Percentiles rank a stretch among this genome's conserved stretches.
Conservation (phyloP, 306 rosid genomes). For the Trifolium dubium region DNA sequence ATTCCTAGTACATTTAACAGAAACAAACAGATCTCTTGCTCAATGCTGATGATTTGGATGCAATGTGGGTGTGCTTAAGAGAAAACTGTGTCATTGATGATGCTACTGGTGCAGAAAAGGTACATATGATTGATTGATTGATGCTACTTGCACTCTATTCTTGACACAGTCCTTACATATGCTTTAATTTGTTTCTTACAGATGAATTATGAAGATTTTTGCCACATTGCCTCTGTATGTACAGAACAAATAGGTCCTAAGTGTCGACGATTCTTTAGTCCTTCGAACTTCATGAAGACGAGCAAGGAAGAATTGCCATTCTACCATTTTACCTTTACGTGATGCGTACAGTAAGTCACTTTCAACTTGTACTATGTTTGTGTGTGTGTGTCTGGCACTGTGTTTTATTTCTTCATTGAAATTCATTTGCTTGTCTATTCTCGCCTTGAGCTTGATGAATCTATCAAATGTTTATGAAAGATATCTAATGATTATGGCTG, state of each 20-base stretch:
- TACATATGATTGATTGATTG: no score
- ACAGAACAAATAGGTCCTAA: slow-evolving; percentile 98
- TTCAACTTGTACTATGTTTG: slow-evolving; percentile 8
- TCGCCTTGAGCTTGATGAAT: slow-evolving; percentile 27
- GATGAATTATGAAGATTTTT: slow-evolving; percentile 99
- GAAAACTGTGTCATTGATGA: slow-evolving; percentile 99
- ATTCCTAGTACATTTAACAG: slow-evolving; percentile 56
- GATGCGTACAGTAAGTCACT: slow-evolving; percentile 90
- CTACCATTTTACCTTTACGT: slow-evolving; percentile 98
- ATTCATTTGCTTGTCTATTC: slow-evolving; percentile 12
- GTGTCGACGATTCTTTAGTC: slow-evolving; percentile 95
- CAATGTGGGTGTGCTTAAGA: slow-evolving; percentile 97
- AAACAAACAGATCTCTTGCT: slow-evolving; percentile 97
- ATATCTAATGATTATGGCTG: slow-evolving; percentile 45
- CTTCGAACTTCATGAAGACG: slow-evolving; percentile 99
- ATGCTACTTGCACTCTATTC: no score
- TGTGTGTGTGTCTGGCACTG: background rate
- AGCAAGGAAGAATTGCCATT: slow-evolving; percentile 98
- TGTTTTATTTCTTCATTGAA: slow-evolving; percentile 29
- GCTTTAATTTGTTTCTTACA: slow-evolving; percentile 50
- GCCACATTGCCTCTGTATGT: slow-evolving; percentile 98
- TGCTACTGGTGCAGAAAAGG: slow-evolving; percentile 99
- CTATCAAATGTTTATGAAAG: slow-evolving; percentile 22
- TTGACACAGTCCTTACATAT: no score
- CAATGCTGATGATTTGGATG: slow-evolving; percentile 97